These are phyloP conservation scores for Phylloporus scabripes DNA, from an alignment of 768 basidiomycete genomes.

Conservation along the genomic window DNA sequence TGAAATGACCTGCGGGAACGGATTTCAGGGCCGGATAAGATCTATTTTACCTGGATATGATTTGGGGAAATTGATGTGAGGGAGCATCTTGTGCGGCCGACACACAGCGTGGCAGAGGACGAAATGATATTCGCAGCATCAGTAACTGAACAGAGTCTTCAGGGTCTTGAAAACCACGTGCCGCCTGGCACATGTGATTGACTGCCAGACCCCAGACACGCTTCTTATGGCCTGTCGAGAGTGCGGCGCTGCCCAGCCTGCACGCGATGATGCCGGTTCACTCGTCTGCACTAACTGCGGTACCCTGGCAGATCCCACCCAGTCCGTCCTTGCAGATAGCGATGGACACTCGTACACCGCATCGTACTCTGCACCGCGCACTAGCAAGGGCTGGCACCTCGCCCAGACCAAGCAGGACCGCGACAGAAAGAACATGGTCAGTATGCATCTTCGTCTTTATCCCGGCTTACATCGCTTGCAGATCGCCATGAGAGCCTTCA, in stretches of 20 bases:
- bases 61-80: too few species aligned
- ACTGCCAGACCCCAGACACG: slow-evolving; percentile 6
- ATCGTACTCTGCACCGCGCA: slow-evolving; percentile 46
- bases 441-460: slow-evolving; percentile 19
- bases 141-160: slow-evolving; percentile 19
- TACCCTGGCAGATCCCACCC: slow-evolving; percentile 58
- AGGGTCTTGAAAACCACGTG: slow-evolving; percentile 18
- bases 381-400: slow-evolving; percentile 52
- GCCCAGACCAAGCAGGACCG: slow-evolving; percentile 61
- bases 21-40: too few species aligned
- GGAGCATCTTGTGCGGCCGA: too few species aligned
- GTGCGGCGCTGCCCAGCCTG: slow-evolving; percentile 48
- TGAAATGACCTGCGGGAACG: slow-evolving; percentile 5
- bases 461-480: slow-evolving; percentile 27
- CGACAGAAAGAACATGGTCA: slow-evolving; percentile 58
- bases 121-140: too few species aligned
- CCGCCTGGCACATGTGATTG: background rate
- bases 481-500: slow-evolving; percentile 61
- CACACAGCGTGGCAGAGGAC: too few species aligned
- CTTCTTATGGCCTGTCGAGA: slow-evolving; percentile 38
- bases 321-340: slow-evolving; percentile 52
- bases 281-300: slow-evolving; percentile 67
- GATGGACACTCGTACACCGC: slow-evolving; percentile 25
- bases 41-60: too few species aligned
- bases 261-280: slow-evolving; percentile 55